Evolutionary conservation across 1,284 basidiomycete genomes (phyloP), one percentile per base, ranked within the genome.

Genomic region (Pisolithus thermaeus): DNA sequence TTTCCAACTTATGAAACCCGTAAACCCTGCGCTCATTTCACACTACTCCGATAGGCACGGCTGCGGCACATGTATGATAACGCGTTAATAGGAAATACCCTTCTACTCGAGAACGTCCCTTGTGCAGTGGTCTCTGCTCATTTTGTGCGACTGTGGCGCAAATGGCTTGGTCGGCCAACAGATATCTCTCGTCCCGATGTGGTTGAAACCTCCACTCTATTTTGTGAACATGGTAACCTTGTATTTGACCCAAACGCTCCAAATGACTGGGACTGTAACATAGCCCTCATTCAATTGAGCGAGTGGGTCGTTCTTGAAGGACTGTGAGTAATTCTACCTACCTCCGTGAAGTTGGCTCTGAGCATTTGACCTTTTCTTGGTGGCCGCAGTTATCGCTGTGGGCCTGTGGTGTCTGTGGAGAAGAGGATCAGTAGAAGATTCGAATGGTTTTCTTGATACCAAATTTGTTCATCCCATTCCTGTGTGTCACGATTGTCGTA

Each of bases 151-250:
- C 63, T 69, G 38, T 90, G 87, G 87, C 75, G 75, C 55, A 74
- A 77, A 56, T 90, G 88, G 88, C 62, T 85, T 7, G 67, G 69
- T 51, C 78, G 76, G 50, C 87, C 88, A 16, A 70, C 73, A 11
- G 77, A 80, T 49, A 59, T 71, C 50, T 56, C 69, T 28, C 79
- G 86, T 39, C 88, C 89, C 1, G 73, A 74, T n/a, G 52, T 49
- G 7, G 64, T 90, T 45, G 81, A 89, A 61, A 90, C 83, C 56
- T 68, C 72, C 7, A 58, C 63, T 8, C 82, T 87, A 58, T 59
- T 90, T 40, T 92, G 89, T 68, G 70, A 79, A 52, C 90, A 92
- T 62, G 72, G 71, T 4, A 63, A 74, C 54, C 73, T 92, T n/a
- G 63, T 70, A 9, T 70, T 90, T 41, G 87, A 92, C 63, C 81